phyloP scores from a whole-genome alignment of 257 asterid genomes.

The Fraxinus cuspidata region DNA sequence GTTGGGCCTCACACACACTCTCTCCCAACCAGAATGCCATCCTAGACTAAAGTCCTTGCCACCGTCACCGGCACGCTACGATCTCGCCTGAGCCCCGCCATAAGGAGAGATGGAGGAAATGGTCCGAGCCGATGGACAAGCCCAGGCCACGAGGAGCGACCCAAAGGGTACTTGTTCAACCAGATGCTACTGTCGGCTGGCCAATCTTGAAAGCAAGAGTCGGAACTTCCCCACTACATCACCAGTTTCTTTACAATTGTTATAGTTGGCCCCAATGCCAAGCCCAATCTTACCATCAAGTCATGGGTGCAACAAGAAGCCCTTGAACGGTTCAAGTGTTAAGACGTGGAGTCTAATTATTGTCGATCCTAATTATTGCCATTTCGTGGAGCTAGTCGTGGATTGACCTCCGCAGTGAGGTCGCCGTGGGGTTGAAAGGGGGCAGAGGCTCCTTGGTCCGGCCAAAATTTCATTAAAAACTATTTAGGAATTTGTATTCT shows the following conservation, averaged over 20 bases:
- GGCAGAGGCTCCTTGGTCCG: no score
- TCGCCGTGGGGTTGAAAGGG: no score
- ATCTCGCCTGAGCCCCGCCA: slow-evolving; percentile 48
- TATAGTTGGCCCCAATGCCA: slow-evolving; percentile 50
- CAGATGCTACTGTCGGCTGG: slow-evolving; percentile 65
- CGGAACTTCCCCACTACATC: slow-evolving; percentile 51
- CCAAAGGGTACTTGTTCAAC: slow-evolving; percentile 67
- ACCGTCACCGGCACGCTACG: slow-evolving; percentile 60
- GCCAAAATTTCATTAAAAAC: no score
- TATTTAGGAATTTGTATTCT: no score
- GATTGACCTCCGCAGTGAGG: no score
- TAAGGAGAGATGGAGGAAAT: slow-evolving; percentile 50
- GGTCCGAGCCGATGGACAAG: slow-evolving; percentile 55
- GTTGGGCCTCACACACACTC: no score
- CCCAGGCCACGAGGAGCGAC: slow-evolving; percentile 50
- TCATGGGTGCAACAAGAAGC: slow-evolving; percentile 54
- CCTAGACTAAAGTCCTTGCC: slow-evolving; percentile 44
- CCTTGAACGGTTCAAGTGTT: slow-evolving; percentile 35
- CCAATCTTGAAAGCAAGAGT: slow-evolving; percentile 57
- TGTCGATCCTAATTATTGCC: no score
- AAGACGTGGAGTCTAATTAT: no score
- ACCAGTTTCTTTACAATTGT: slow-evolving; percentile 48
- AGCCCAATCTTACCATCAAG: slow-evolving; percentile 54
- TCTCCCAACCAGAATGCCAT: slow-evolving; percentile 33
- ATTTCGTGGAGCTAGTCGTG: no score